These are phyloP conservation scores for Diatrype stigma DNA, from an alignment of 2,329 filamentous ascomycete genomes.

Conservation along the genomic window DNA sequence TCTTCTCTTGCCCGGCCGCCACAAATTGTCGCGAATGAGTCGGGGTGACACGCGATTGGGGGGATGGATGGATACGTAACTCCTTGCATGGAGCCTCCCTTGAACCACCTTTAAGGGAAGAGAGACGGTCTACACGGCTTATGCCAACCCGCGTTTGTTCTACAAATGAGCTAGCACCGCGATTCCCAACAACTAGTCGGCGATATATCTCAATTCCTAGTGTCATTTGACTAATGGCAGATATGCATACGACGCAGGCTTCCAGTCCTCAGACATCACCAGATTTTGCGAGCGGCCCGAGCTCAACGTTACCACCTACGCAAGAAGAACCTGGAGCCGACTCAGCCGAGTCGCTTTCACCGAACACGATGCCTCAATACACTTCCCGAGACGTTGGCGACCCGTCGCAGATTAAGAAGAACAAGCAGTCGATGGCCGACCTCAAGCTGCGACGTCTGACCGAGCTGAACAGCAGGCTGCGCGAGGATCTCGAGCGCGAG, in stretches of 20 bases:
- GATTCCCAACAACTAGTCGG: no score
- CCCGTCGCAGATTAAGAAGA: slow-evolving; percentile 72
- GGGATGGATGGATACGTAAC: neutral
- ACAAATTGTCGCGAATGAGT: neutral
- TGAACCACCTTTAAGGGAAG: no score
- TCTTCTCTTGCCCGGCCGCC: neutral
- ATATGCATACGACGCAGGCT: slow-evolving; percentile 16
- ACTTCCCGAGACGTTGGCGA: slow-evolving; percentile 64
- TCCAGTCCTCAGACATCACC: slow-evolving; percentile 15
- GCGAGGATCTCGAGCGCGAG: slow-evolving; percentile 92
- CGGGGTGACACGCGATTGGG: neutral
- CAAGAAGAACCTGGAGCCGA: slow-evolving; percentile 9
- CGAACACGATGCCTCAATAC: slow-evolving; percentile 58
- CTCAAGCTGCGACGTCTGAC: slow-evolving; percentile 94
- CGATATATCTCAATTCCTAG: no score
- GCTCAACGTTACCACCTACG: slow-evolving; percentile 15
- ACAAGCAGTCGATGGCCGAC: slow-evolving; percentile 99
- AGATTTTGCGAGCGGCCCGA: slow-evolving; percentile 16
- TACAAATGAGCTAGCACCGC: no score
- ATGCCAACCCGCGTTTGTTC: no score
- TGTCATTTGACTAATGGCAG: slow-evolving; percentile 10
- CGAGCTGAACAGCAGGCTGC: slow-evolving; percentile 91
- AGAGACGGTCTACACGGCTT: no score
- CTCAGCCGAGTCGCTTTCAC: slow-evolving; percentile 15
- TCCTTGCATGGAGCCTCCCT: neutral